Evolutionary conservation across 1,284 basidiomycete genomes (phyloP).

Genomic region (Papiliotrema terrestris): DNA sequence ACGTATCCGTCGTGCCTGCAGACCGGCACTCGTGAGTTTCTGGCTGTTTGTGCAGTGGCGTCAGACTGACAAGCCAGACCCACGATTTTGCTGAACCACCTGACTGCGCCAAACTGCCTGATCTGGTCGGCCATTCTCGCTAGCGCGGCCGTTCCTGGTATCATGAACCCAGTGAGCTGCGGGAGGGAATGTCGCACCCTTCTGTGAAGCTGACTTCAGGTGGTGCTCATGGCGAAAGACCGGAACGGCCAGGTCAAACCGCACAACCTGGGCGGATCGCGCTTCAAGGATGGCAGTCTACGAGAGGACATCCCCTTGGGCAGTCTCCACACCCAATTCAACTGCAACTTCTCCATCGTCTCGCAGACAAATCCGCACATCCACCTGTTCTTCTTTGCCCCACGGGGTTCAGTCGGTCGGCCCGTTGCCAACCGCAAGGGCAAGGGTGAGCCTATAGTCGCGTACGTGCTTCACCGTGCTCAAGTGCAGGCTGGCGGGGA

Average conservation of each 20-base stretch:
- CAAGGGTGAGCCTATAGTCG: slow-evolving; percentile 59
- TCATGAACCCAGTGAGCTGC: slow-evolving; percentile 42
- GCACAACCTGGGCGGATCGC: slow-evolving; percentile 84
- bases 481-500: slow-evolving; percentile 77
- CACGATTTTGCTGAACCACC: slow-evolving; percentile 90
- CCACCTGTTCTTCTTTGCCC: slow-evolving; percentile 96
- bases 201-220: slow-evolving; percentile 63
- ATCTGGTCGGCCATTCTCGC: slow-evolving; percentile 55
- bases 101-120: slow-evolving; percentile 84
- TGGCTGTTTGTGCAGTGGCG: neutral
- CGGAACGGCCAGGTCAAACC: slow-evolving; percentile 77
- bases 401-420: slow-evolving; percentile 80
- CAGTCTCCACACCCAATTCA: slow-evolving; percentile 87
- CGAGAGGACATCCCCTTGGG: slow-evolving; percentile 94
- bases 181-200: too few relatives aligned
- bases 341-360: slow-evolving; percentile 92
- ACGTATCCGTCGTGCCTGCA: slow-evolving; percentile 90
- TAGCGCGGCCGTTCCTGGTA: slow-evolving; percentile 50
- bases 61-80: slow-evolving; percentile 57
- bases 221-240: slow-evolving; percentile 90
- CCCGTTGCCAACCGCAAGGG: slow-evolving; percentile 89
- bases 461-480: neutral
- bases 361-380: slow-evolving; percentile 95
- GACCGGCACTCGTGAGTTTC: slow-evolving; percentile 79
- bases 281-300: slow-evolving; percentile 87